These are phyloP conservation scores for Casuarina glauca DNA, from an alignment of 306 rosid genomes.

Conservation along the genomic window DNA sequence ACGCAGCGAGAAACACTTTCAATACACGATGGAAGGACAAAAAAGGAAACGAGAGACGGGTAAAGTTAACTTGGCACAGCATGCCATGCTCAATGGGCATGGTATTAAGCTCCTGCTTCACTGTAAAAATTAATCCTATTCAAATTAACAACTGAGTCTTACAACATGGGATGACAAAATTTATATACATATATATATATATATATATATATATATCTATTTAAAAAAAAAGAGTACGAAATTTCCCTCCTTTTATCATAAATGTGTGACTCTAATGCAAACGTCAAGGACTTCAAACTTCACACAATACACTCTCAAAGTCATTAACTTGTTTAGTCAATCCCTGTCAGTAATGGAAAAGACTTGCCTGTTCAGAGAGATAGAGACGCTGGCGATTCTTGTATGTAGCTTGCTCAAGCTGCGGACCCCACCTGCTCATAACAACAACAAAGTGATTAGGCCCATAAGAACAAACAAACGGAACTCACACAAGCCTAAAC, in stretches of 20 bases:
- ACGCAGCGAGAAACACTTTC: neutral
- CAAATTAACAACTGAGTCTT: neutral
- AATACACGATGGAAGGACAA: neutral
- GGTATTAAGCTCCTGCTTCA: neutral
- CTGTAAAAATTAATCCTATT: neutral
- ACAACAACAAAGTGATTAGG: neutral
- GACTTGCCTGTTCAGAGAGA: conserved; percentile 67
- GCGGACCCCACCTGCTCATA: conserved; percentile 73
- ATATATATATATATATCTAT: no score
- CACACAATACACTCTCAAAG: neutral
- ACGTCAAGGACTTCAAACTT: neutral
- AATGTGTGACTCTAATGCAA: neutral
- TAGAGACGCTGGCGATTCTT: conserved; percentile 82
- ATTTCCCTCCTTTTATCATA: neutral
- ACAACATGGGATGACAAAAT: neutral
- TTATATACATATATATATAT: no score
- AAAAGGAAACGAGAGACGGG: neutral
- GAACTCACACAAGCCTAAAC: neutral
- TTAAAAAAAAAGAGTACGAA: neutral
- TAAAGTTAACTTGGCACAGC: neutral
- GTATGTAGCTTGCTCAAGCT: conserved; percentile 78
- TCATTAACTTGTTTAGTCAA: neutral
- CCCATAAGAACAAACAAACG: neutral
- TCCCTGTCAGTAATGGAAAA: neutral
- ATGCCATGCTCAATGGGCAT: neutral